Evolutionary conservation across 148 eudicot species (phyloP).

Genomic region (Fallopia convolvulus): DNA sequence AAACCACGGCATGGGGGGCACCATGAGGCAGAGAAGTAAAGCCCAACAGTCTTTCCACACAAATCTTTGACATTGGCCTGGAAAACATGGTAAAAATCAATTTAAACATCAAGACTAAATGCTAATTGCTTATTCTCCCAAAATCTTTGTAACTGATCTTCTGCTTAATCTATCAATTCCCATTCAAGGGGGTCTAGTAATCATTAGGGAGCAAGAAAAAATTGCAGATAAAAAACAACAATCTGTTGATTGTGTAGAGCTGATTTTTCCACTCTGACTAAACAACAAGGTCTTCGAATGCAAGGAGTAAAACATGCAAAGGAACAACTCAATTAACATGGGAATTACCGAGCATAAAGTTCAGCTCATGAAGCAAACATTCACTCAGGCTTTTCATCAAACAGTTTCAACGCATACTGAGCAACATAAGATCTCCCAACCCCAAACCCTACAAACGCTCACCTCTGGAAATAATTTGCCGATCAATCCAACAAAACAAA

Average conservation of each 20-base stretch:
- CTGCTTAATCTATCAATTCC: not conserved
- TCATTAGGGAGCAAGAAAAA: not conserved
- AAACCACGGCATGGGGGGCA: slow-evolving; percentile 50
- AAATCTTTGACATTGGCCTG: slow-evolving; percentile 38
- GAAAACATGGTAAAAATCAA: not conserved
- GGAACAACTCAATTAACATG: not conserved
- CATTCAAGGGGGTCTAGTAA: not conserved
- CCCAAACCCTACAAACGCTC: not conserved
- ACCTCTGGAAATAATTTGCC: not conserved
- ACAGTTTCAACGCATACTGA: not conserved
- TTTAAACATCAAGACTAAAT: not conserved
- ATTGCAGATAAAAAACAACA: not conserved
- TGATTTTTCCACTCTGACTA: not conserved
- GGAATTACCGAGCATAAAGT: not conserved
- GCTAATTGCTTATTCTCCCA: not conserved
- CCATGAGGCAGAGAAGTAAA: slow-evolving; percentile 56
- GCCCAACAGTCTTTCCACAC: slow-evolving; percentile 34
- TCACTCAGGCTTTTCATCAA: not conserved
- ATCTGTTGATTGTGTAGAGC: not conserved
- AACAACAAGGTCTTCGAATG: not conserved
- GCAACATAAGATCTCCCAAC: not conserved
- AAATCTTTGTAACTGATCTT: not conserved
- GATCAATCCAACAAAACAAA: not conserved
- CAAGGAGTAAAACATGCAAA: not conserved
- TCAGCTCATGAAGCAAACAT: not conserved